phyloP scores from a whole-genome alignment of 202 grass and related monocot species.

The Digitaria exilis region DNA sequence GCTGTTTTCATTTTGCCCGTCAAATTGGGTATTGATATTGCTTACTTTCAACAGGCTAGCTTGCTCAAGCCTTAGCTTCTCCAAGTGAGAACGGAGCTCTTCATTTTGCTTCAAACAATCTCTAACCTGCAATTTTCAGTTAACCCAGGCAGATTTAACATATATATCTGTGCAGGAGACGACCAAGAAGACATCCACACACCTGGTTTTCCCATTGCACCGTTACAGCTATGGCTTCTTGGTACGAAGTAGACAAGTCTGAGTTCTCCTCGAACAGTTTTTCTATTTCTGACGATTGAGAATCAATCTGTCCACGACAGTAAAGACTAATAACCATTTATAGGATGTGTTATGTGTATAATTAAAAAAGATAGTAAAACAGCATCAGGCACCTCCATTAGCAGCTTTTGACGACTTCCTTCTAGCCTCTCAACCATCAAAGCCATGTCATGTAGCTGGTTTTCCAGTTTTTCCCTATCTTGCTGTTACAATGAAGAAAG shows the following conservation, averaged over 20 bases:
- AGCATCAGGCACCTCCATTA: slow-evolving; percentile 73
- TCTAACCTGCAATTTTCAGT: slow-evolving; percentile 70
- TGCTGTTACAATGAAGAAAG: slow-evolving; percentile 49
- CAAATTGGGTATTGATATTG: slow-evolving; percentile 44
- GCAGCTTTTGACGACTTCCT: slow-evolving; percentile 82
- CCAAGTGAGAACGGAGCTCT: slow-evolving; percentile 65
- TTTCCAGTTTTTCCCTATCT: slow-evolving; percentile 95
- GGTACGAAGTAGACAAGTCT: slow-evolving; percentile 64
- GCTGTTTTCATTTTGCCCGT: slow-evolving; percentile 54
- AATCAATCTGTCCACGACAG: slow-evolving; percentile 75
- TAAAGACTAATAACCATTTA: slow-evolving; percentile 20
- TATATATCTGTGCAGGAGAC: slow-evolving; percentile 26
- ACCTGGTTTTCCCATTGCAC: slow-evolving; percentile 97
- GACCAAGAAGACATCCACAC: slow-evolving; percentile 3
- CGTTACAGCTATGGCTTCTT: slow-evolving; percentile 69
- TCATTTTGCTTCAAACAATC: slow-evolving; percentile 93
- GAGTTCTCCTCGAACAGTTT: slow-evolving; percentile 92
- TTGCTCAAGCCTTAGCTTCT: slow-evolving; percentile 78
- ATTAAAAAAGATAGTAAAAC: slow-evolving; percentile 35
- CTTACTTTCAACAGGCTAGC: slow-evolving; percentile 49
- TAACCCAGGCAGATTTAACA: slow-evolving; percentile 25
- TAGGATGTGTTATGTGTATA: neutral
- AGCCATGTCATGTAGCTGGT: slow-evolving; percentile 88
- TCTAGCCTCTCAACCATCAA: slow-evolving; percentile 96
- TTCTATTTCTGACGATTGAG: slow-evolving; percentile 97